A percentile compares a stretch with the other conserved stretches of the same genome.
These are phyloP conservation scores for Chalciporus piperatus DNA, from an alignment of 768 basidiomycete genomes.

Conservation along the genomic window DNA sequence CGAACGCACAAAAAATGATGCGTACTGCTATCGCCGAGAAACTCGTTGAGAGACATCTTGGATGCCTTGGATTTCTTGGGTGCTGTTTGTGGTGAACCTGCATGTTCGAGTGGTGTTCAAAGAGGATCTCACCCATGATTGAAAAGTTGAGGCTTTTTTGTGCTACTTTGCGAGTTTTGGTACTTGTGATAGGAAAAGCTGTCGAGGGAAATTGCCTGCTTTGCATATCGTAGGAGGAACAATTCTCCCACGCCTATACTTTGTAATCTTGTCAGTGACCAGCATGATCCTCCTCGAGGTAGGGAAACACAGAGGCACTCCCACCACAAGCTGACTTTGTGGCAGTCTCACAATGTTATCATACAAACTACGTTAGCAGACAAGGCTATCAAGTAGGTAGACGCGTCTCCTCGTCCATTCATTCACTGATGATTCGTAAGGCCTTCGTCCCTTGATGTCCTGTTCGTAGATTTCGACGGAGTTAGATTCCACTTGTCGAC, in stretches of 20 bases:
- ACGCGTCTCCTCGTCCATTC: not conserved
- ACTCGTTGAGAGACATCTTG: constrained; percentile 91
- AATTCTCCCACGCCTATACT: constrained; percentile 29
- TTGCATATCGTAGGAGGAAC: constrained; percentile 5
- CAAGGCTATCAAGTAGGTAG: constrained; percentile 75
- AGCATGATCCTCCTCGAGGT: constrained; percentile 88
- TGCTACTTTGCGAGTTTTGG: constrained; percentile 11
- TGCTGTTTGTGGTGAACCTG: constrained; percentile 43
- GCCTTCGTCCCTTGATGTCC: constrained; percentile 87
- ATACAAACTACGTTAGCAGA: constrained; percentile 88
- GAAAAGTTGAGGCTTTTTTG: constrained; percentile 11
- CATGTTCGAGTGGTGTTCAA: not conserved
- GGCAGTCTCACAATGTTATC: constrained; percentile 86
- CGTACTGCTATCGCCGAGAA: constrained; percentile 84
- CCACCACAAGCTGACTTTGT: constrained; percentile 7
- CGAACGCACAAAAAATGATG: constrained; percentile 15
- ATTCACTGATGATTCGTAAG: constrained; percentile 42
- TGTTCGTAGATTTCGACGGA: constrained; percentile 97
- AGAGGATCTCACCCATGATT: constrained; percentile 26
- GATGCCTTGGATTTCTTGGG: constrained; percentile 83
- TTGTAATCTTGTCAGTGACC: constrained; percentile 11
- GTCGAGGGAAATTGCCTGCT: constrained; percentile 24
- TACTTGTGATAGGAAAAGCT: constrained; percentile 15
- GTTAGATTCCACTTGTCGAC: constrained; percentile 94
- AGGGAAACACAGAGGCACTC: constrained; percentile 1